Evolutionary conservation across 768 basidiomycete genomes (phyloP), one percentile per base, ranked within the genome.

Genomic region (Boletus tomentosulus): DNA sequence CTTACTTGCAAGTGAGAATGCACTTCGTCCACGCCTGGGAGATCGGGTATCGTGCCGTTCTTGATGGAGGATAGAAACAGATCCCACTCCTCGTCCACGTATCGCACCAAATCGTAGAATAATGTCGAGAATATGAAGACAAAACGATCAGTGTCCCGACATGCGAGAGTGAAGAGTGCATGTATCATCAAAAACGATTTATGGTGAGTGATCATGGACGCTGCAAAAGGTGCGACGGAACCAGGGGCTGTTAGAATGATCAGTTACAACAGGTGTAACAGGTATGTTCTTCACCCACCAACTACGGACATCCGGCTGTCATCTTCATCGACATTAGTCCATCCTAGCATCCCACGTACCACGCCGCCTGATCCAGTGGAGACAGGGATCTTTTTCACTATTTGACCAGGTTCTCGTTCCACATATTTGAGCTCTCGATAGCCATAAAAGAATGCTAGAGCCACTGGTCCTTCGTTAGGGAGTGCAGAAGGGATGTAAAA

Each of bases 111-210:
- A 31, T 58, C 61, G 4, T 52, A 11, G 11, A 62, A 56, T 0
- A 53, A 8, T 2, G 54, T 54, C 3, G 33, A 28, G 39, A 52
- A 56, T 9, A 41, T 33, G 10, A 44, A 22, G 1, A 4, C 5
- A 1, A 54, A 38, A 22, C 8, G 27, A 19, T 58, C 51, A 9
- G 50, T 22, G 6, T 37, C 43, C 3, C 19, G 46, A 38, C 50
- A n/a, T 1, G 33, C 45, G 7, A 62, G 54, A 24, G 25, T 24
- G 27, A 62, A 62, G 28, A 62, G 37, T 4, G 49, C 54, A 22
- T 62, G 56, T 9, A 56, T 51, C 9, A 50, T 33, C 10, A 60
- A 46, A 34, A 57, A 57, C 1, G 56, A 54, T 13, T 34, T 31
- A 24, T 49, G 48, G 39, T 51, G 12, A 3, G 13, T 25, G 42